These are phyloP conservation scores for Xylogone sp. DNA, from an alignment of 2,329 filamentous ascomycete genomes.

Conservation along the genomic window DNA sequence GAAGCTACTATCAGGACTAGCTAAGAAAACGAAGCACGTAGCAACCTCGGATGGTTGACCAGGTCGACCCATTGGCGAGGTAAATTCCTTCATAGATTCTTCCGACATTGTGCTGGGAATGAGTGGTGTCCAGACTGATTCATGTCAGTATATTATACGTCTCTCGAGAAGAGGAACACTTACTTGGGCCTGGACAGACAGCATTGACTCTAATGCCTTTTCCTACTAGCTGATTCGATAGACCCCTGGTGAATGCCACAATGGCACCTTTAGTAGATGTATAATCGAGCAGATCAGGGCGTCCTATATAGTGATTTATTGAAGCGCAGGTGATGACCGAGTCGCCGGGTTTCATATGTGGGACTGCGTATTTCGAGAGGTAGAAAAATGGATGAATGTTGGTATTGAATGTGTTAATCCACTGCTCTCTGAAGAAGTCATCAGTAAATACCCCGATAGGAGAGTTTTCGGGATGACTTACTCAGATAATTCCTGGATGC, in stretches of 20 bases:
- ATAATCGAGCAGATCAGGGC: constrained; percentile 78
- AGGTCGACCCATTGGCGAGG: constrained; percentile 70
- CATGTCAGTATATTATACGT: neutral
- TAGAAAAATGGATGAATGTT: constrained; percentile 85
- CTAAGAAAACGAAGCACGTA: constrained; percentile 77
- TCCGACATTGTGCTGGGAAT: constrained; percentile 71
- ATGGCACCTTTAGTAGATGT: constrained; percentile 77
- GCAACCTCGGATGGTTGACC: constrained; percentile 80
- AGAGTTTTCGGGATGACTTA: constrained; percentile 32
- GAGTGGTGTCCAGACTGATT: constrained; percentile 64
- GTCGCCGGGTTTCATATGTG: constrained; percentile 69
- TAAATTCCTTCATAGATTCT: constrained; percentile 68
- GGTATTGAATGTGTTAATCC: constrained; percentile 73
- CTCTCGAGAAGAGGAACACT: neutral
- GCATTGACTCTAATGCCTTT: constrained; percentile 75
- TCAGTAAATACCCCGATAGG: constrained; percentile 9
- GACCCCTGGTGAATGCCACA: constrained; percentile 71
- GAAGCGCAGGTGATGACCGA: constrained; percentile 85
- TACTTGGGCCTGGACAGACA: constrained; percentile 68
- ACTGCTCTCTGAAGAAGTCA: constrained; percentile 58
- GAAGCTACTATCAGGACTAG: constrained; percentile 67
- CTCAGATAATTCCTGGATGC: constrained; percentile 69
- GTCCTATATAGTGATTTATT: constrained; percentile 79
- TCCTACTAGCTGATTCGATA: constrained; percentile 69
- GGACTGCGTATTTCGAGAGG: constrained; percentile 71